A percentile compares a stretch with the other conserved stretches of the same genome.
Conservation (phyloP, 805 yeast genomes). For the Wickerhamiella sorbophila region DNA sequence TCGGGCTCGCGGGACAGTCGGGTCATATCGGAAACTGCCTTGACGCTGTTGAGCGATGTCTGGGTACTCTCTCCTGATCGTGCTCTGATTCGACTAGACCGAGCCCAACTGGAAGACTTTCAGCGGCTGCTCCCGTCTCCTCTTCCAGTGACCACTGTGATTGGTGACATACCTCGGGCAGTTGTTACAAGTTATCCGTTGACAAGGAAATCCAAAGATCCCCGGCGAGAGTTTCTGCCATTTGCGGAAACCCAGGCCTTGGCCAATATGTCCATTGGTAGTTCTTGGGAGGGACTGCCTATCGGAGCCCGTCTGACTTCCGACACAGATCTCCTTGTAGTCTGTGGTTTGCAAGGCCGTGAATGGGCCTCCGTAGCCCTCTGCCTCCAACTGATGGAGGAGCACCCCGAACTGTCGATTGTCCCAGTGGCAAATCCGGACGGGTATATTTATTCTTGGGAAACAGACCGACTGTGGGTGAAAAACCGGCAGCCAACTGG, state of each 20-base stretch:
- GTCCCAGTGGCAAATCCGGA: slow-evolving; percentile 84
- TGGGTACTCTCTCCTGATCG: slow-evolving; percentile 1
- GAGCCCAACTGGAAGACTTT: slow-evolving; percentile 4
- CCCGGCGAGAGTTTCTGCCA: slow-evolving; percentile 2
- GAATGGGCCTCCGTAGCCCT: slow-evolving; percentile 78
- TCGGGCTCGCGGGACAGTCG: neutral
- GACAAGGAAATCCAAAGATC: neutral
- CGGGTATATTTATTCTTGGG: slow-evolving; percentile 80
- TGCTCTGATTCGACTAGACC: slow-evolving; percentile 4
- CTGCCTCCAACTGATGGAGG: slow-evolving; percentile 27
- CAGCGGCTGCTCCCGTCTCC: slow-evolving; percentile 6
- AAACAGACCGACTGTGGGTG: slow-evolving; percentile 68
- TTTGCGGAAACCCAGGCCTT: neutral
- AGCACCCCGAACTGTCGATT: slow-evolving; percentile 43
- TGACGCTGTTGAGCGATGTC: slow-evolving; percentile 5
- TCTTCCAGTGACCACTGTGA: slow-evolving; percentile 8
- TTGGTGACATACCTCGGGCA: slow-evolving; percentile 20
- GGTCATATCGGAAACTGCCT: slow-evolving; percentile 2
- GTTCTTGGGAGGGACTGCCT: slow-evolving; percentile 60
- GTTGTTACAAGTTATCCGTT: slow-evolving; percentile 18
- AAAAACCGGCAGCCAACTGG: slow-evolving; percentile 72
- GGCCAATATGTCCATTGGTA: slow-evolving; percentile 45
- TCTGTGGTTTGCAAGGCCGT: slow-evolving; percentile 80
- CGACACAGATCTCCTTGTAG: slow-evolving; percentile 34
- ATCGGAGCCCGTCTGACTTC: slow-evolving; percentile 53